These are phyloP conservation scores for Kokia cookei DNA, from an alignment of 441 rosid genomes.

Conservation along the genomic window DNA sequence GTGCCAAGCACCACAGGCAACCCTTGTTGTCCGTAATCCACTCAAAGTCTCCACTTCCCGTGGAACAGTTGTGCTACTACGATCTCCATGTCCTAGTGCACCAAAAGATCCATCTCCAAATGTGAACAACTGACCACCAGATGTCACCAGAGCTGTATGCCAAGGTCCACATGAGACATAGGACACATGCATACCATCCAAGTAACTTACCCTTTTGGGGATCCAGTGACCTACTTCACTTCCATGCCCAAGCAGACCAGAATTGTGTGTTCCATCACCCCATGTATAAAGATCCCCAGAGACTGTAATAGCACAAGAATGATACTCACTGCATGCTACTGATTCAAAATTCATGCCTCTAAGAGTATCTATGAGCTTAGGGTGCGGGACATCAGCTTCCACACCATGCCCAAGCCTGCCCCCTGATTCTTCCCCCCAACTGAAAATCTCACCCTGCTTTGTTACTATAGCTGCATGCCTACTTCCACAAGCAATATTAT, in stretches of 20 bases:
- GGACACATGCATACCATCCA: constrained; percentile 62
- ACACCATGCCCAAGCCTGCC: constrained; percentile 91
- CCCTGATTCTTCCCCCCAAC: constrained; percentile 85
- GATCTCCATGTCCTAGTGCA: constrained; percentile 84
- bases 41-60: constrained; percentile 65
- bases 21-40: constrained; percentile 51
- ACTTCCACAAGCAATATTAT: constrained; percentile 72
- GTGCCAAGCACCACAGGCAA: constrained; percentile 95
- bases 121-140: constrained; percentile 77
- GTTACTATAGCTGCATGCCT: constrained; percentile 80
- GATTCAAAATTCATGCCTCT: constrained; percentile 53
- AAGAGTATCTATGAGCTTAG: constrained; percentile 57
- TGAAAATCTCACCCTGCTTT: constrained; percentile 75
- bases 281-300: constrained; percentile 86
- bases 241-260: constrained; percentile 79
- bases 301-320: constrained; percentile 73
- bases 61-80: constrained; percentile 44
- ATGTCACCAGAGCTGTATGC: constrained; percentile 85
- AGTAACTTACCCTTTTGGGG: constrained; percentile 66
- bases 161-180: constrained; percentile 80
- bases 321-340: constrained; percentile 84
- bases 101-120: constrained; percentile 96
- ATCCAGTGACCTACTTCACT: constrained; percentile 76
- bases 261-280: constrained; percentile 77
- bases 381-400: constrained; percentile 53